Percentiles rank a stretch among this genome's conserved stretches.
These are phyloP conservation scores for Lachancea sp. DNA, from an alignment of 805 yeast species.

Conservation along the genomic window DNA sequence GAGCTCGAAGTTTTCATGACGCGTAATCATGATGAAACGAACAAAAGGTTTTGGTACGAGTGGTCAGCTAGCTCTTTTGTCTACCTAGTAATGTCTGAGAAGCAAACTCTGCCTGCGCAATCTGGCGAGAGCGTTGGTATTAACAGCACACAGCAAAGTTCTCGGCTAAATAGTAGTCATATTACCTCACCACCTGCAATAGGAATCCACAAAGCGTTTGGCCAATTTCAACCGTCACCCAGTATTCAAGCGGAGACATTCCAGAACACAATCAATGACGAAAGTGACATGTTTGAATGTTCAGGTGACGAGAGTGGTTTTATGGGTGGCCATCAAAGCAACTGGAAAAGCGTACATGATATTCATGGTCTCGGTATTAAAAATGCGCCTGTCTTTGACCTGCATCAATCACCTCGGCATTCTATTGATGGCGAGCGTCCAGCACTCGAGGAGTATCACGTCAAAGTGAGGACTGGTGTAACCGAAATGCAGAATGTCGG, in stretches of 20 bases:
- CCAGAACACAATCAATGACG: constrained; percentile 5
- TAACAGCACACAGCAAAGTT: background rate
- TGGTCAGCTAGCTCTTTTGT: constrained; percentile 55
- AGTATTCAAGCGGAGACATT: background rate
- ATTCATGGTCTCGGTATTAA: constrained; percentile 20
- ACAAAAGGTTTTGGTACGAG: constrained; percentile 53
- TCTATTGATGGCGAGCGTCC: constrained; percentile 1
- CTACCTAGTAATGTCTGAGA: constrained; percentile 33
- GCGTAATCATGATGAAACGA: constrained; percentile 36
- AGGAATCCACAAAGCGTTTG: constrained; percentile 8
- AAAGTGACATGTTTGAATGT: constrained; percentile 6
- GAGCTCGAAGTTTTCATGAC: constrained; percentile 48
- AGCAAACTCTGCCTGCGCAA: constrained; percentile 6
- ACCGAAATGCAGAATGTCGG: constrained; percentile 37
- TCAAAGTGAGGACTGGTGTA: constrained; percentile 39
- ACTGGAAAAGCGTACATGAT: constrained; percentile 31
- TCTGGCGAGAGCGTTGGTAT: background rate
- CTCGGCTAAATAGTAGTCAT: background rate
- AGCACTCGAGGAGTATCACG: constrained; percentile 32
- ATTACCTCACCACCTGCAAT: constrained; percentile 4
- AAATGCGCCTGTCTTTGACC: constrained; percentile 8
- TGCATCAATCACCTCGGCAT: constrained; percentile 1
- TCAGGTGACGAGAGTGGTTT: constrained; percentile 7
- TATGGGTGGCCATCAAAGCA: constrained; percentile 17
- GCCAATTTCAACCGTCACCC: constrained; percentile 8